A percentile compares a stretch with the other conserved stretches of the same genome.
These are phyloP conservation scores for Hyphodiscus sp. DNA, from an alignment of 2,329 filamentous ascomycete genomes.

Conservation along the genomic window DNA sequence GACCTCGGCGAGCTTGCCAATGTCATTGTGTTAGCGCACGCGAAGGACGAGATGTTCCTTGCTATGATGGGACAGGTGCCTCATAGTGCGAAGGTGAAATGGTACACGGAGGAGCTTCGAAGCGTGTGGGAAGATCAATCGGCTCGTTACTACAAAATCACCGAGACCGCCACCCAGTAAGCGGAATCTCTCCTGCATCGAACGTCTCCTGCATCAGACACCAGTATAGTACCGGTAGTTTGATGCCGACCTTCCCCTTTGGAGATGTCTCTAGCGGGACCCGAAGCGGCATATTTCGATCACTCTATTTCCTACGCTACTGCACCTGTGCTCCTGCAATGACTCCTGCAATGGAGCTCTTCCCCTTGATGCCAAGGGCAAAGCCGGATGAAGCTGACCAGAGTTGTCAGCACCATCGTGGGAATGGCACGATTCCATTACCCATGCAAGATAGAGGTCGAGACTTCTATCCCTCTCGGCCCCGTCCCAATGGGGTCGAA, in stretches of 20 bases:
- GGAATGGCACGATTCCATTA: not conserved
- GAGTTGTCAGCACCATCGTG: not conserved
- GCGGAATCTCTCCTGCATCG: not conserved
- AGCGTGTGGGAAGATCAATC: not conserved
- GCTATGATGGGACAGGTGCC: not conserved
- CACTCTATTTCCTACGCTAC: not conserved
- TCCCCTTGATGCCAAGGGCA: not conserved
- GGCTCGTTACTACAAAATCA: not conserved
- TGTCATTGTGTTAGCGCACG: not conserved
- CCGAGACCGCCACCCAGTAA: not conserved
- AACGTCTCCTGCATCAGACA: not conserved
- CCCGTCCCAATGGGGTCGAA: not conserved
- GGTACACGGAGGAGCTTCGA: not conserved
- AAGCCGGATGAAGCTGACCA: not conserved
- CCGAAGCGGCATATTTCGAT: not conserved
- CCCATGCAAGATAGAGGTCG: not conserved
- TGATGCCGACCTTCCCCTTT: not conserved
- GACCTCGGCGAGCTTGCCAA: not conserved
- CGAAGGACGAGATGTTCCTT: not conserved
- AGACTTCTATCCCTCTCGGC: no score
- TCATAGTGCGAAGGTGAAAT: not conserved
- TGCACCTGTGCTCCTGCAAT: not conserved
- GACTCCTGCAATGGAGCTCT: no score
- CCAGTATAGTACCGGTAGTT: no score
- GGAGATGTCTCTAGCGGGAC: not conserved